Conservation (phyloP, 192 early-diverging fungal species). For the Coemansia sp. region DNA sequence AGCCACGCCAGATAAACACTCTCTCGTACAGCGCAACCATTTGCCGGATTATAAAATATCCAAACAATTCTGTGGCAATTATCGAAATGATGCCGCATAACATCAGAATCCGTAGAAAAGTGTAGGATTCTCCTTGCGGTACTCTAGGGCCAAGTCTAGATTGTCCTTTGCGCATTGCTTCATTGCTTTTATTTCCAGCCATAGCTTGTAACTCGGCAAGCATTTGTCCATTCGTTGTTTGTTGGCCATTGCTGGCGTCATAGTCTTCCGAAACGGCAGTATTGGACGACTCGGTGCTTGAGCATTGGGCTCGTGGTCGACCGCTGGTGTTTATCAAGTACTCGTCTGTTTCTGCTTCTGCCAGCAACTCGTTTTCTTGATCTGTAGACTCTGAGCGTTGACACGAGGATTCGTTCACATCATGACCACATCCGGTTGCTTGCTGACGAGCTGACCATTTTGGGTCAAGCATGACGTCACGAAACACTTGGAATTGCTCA, state of each 20-base stretch:
- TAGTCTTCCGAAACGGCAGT: slow-evolving; percentile 9
- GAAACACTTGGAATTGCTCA: slow-evolving; percentile 35
- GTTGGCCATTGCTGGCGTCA: background rate
- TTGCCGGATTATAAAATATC: slow-evolving; percentile 20
- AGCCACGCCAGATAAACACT: slow-evolving; percentile 21
- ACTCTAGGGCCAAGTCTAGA: slow-evolving; percentile 1
- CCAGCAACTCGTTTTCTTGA: background rate
- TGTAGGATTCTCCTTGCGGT: slow-evolving; percentile 17
- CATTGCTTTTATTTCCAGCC: background rate
- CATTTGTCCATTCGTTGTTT: background rate
- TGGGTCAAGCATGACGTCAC: slow-evolving; percentile 31
- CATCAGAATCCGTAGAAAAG: slow-evolving; percentile 18
- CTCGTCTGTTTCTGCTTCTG: background rate
- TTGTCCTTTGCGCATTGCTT: background rate
- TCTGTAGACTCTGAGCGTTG: background rate
- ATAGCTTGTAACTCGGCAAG: background rate
- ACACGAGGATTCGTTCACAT: background rate
- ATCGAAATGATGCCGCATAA: slow-evolving; percentile 8
- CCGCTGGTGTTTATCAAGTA: slow-evolving; percentile 2
- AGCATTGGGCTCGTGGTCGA: background rate
- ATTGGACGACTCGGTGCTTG: slow-evolving; percentile 18
- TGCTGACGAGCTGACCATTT: slow-evolving; percentile 9
- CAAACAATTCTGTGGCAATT: slow-evolving; percentile 13
- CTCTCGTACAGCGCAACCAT: slow-evolving; percentile 22
- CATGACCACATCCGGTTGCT: background rate